Conservation (phyloP, 148 eudicot species). For the Camellia lanceoleosa region DNA sequence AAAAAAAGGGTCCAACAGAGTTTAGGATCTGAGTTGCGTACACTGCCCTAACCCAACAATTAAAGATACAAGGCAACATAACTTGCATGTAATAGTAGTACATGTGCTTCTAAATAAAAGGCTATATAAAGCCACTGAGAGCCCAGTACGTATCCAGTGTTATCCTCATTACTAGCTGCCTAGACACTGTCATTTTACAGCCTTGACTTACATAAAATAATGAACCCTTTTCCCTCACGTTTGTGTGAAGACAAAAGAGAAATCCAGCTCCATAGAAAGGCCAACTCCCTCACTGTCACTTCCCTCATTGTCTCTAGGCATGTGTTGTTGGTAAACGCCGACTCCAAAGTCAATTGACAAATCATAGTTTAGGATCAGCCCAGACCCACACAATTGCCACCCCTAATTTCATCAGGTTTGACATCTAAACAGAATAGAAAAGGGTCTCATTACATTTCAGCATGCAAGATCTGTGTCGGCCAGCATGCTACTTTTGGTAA, state of each 20-base stretch:
- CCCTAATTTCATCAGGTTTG: neutral
- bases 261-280: neutral
- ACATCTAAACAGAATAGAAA: neutral
- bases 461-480: neutral
- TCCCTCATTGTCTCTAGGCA: neutral
- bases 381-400: neutral
- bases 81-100: neutral
- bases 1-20: neutral
- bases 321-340: neutral
- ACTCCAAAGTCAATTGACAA: neutral
- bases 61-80: neutral
- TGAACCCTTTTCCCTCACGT: neutral
- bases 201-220: neutral
- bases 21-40: too few relatives aligned
- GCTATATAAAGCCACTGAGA: neutral
- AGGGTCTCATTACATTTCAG: neutral
- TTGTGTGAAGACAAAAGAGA: neutral
- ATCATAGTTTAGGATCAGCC: neutral
- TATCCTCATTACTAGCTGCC: neutral
- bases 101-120: neutral
- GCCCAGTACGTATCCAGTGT: neutral
- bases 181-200: neutral
- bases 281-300: neutral
- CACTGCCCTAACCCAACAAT: neutral
- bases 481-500: neutral